Evolutionary conservation across 2,329 filamentous ascomycete genomes (phyloP), one percentile per base, ranked within the genome.

Genomic region (Hypocrella siamensis): DNA sequence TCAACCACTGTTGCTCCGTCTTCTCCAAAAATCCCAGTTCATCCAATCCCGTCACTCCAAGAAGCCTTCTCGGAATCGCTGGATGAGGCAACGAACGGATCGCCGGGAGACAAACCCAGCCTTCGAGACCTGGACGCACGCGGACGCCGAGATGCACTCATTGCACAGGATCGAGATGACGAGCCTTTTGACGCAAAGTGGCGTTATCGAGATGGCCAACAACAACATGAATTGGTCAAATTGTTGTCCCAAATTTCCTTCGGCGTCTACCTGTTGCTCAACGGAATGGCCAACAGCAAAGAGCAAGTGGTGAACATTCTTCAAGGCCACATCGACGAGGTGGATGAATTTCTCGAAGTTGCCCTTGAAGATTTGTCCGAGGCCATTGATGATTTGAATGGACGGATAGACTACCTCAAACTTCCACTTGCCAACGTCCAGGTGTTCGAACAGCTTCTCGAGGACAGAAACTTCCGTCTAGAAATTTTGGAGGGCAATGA

Each of bases 191-290:
- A 74, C 32, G 70, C 75, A 30, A 58, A 71, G 48, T 93, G 86
- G 84, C 74, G 78, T 35, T 76, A 80, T 50, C 73, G 76, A 32
- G 67, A 75, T 0, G 75, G 74, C 27, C 82, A 90, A 49, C 70
- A 73, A 46, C 79, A 84, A 47, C 90, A 96, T 49, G 84, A 92
- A 40, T 61, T 96, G 37, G 78, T 79, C 63, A 94, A 94, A 58
- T 70, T 94, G 30, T 71, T 92, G 48, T 77, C 88, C 12, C 88
- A 96, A 54, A 86, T 96, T 43, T 79, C 84, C 2, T 96, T 96
- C 52, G 88, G 90, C 15, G 77, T 96, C 24, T 86, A 94, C 52
- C 63, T 96, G 28, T 59, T 96, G 35, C 72, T 92, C 34, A 77
- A 86, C 46, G 75, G 77, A 38, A 72, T 92, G 51, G 86, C 90